phyloP scores from a whole-genome alignment of 164 flowering plant species.

The Stephania japonica region DNA sequence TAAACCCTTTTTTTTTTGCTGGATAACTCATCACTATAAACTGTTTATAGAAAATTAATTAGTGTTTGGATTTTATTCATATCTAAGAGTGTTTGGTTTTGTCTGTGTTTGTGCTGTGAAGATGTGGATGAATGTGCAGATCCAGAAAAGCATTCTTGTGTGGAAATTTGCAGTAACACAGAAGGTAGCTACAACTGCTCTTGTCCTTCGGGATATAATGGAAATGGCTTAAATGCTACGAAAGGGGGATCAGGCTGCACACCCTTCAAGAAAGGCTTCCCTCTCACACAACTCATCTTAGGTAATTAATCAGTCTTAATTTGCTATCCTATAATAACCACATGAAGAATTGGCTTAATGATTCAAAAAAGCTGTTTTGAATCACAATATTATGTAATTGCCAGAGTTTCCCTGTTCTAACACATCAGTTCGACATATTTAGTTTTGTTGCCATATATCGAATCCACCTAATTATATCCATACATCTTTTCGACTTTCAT shows the following conservation, averaged over 20 bases:
- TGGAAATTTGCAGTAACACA: not conserved
- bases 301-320: not conserved
- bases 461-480: not conserved
- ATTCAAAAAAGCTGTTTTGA: no score
- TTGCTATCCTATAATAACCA: not conserved
- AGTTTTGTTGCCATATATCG: no score
- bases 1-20: no score
- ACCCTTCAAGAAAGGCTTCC: not conserved
- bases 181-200: not conserved
- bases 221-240: not conserved
- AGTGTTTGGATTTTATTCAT: no score
- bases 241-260: not conserved
- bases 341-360: not conserved
- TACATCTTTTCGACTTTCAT: not conserved
- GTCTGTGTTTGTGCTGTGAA: no score
- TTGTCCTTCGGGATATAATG: not conserved
- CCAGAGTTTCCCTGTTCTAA: not conserved
- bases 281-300: not conserved
- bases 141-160: not conserved
- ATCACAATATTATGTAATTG: not conserved
- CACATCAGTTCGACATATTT: no score
- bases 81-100: no score
- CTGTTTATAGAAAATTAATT: no score
- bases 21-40: no score
- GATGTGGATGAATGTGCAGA: constrained; percentile 1